Conservation (phyloP, 2,329 filamentous ascomycete species). For the Xylaria sp. region DNA sequence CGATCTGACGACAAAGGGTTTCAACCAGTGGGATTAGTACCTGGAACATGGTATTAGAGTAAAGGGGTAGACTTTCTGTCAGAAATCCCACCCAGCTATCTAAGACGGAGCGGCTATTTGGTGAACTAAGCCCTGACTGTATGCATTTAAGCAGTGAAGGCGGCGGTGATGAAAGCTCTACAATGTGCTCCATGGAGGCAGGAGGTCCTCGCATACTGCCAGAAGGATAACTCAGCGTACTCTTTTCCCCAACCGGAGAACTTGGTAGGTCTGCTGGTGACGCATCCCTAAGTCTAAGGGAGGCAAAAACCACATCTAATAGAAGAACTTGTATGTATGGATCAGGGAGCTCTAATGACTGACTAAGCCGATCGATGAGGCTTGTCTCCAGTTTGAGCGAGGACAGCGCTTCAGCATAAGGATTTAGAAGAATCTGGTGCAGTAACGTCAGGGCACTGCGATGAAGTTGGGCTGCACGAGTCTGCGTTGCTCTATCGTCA, state of each 20-base stretch:
- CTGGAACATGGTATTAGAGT: constrained; percentile 84
- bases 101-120: constrained; percentile 75
- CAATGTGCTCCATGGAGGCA: constrained; percentile 38
- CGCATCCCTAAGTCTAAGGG: constrained; percentile 68
- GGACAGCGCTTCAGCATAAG: constrained; percentile 63
- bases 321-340: constrained; percentile 77
- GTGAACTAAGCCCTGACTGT: constrained; percentile 77
- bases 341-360: constrained; percentile 66
- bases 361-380: constrained; percentile 71
- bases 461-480: constrained; percentile 70
- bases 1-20: constrained; percentile 82
- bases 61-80: constrained; percentile 81
- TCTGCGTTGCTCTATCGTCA: constrained; percentile 45
- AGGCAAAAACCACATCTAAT: constrained; percentile 76
- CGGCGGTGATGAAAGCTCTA: constrained; percentile 60
- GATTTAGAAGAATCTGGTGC: constrained; percentile 70
- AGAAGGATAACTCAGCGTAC: constrained; percentile 50
- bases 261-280: constrained; percentile 47
- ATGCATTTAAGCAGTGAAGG: constrained; percentile 81
- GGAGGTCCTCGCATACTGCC: constrained; percentile 49
- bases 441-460: constrained; percentile 72
- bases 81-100: constrained; percentile 93
- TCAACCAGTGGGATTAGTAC: constrained; percentile 89
- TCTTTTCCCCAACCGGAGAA: constrained; percentile 56
- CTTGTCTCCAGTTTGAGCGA: constrained; percentile 72